Percentiles rank a stretch among this genome's conserved stretches.
These are phyloP conservation scores for Royoungia palumana DNA, from an alignment of 768 basidiomycete species.

Conservation along the genomic window DNA sequence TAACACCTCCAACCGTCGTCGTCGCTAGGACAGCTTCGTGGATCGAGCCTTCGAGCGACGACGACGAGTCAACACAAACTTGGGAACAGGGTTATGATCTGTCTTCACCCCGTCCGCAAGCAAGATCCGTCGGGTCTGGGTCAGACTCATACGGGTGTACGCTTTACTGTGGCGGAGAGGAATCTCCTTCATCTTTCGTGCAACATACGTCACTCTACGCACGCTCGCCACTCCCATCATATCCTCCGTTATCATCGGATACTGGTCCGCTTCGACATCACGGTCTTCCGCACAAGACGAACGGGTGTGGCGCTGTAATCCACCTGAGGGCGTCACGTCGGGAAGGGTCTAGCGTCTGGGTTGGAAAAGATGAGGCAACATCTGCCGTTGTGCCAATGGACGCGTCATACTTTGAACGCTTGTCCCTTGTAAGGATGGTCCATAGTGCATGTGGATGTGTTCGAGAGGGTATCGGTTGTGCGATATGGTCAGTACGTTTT, in stretches of 20 bases:
- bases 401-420: constrained; percentile 53
- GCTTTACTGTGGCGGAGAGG: constrained; percentile 44
- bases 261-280: constrained; percentile 8
- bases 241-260: constrained; percentile 26
- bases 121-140: constrained; percentile 9
- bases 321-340: constrained; percentile 55
- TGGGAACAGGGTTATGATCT: constrained; percentile 35
- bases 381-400: constrained; percentile 55
- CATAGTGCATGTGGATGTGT: constrained; percentile 62
- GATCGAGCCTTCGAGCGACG: constrained; percentile 33
- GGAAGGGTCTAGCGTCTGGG: constrained; percentile 53
- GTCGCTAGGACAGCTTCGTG: constrained; percentile 31
- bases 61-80: constrained; percentile 31
- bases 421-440: constrained; percentile 46
- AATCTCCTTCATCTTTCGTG: constrained; percentile 7
- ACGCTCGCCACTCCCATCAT: constrained; percentile 38
- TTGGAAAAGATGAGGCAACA: constrained; percentile 51
- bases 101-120: constrained; percentile 23
- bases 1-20: constrained; percentile 27
- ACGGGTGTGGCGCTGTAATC: constrained; percentile 63
- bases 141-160: constrained; percentile 30
- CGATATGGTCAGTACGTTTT: constrained; percentile 43
- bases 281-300: constrained; percentile 29
- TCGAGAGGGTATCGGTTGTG: constrained; percentile 66
- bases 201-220: constrained; percentile 20